A percentile compares a stretch with the other conserved stretches of the same genome.
Evolutionary conservation across 768 basidiomycete species (phyloP).

Genomic region (Boletus subparvulus): DNA sequence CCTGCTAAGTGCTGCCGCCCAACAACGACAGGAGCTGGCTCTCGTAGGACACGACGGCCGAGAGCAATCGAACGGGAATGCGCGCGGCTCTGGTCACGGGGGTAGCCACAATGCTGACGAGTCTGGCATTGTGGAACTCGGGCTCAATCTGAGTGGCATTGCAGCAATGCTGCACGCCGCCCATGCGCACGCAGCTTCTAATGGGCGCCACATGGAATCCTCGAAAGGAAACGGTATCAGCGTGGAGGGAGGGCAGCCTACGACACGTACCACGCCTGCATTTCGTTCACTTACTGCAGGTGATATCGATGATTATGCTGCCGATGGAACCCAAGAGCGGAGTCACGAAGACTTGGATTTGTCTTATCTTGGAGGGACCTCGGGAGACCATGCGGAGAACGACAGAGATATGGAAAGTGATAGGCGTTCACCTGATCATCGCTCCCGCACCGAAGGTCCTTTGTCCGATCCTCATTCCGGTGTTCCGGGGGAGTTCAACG

Average conservation of each 20-base stretch:
- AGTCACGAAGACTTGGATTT: conserved; percentile 54
- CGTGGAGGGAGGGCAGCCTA: conserved; percentile 45
- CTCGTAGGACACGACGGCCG: conserved; percentile 37
- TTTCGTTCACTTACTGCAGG: conserved; percentile 76
- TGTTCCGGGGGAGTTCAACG: conserved; percentile 60
- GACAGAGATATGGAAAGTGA: conserved; percentile 46
- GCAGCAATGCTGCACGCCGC: conserved; percentile 82
- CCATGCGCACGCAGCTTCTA: conserved; percentile 56
- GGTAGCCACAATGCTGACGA: conserved; percentile 16
- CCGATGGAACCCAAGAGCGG: conserved; percentile 32
- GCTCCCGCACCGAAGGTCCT: conserved; percentile 28
- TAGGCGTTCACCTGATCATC: conserved; percentile 29
- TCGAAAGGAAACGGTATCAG: conserved; percentile 48
- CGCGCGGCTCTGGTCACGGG: conserved; percentile 13
- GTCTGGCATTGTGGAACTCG: conserved; percentile 38
- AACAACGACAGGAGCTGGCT: conserved; percentile 57
- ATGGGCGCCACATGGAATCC: conserved; percentile 46
- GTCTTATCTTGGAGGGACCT: conserved; percentile 46
- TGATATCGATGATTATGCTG: conserved; percentile 24
- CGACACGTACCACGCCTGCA: conserved; percentile 70
- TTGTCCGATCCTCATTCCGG: conserved; percentile 46
- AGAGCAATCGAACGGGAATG: conserved; percentile 24
- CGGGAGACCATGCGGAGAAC: conserved; percentile 12
- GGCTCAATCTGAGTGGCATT: conserved; percentile 59
- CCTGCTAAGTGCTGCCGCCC: conserved; percentile 61